These are phyloP conservation scores for Pestalotiopsis sp. DNA, from an alignment of 2,329 filamentous ascomycete species.

Conservation along the genomic window DNA sequence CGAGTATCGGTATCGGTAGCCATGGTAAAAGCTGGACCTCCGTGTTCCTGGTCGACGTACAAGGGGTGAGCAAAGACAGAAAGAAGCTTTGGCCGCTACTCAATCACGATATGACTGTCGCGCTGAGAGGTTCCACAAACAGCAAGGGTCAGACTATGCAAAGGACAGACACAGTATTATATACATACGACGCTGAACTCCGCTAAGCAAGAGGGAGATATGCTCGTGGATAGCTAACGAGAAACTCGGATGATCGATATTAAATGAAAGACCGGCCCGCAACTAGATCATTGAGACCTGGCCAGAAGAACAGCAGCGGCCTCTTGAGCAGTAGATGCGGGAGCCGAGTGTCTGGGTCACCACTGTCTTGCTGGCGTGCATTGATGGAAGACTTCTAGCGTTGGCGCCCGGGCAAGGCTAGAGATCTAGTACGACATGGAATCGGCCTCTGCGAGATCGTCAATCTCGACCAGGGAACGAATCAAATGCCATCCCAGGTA, in stretches of 20 bases:
- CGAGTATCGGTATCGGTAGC: slow-evolving; percentile 21
- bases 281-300: neutral
- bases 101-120: neutral
- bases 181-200: neutral
- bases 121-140: neutral
- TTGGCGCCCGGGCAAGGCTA: neutral
- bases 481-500: neutral
- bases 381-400: neutral
- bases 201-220: neutral
- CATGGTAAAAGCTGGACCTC: neutral
- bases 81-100: neutral
- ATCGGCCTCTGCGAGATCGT: neutral
- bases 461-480: neutral
- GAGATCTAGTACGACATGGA: neutral
- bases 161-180: neutral
- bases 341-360: neutral
- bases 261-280: neutral
- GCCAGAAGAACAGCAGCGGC: neutral
- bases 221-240: neutral
- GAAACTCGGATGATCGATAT: neutral
- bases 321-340: neutral
- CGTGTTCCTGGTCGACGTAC: neutral
- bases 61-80: neutral
- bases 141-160: neutral
- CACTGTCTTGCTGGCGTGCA: neutral